Evolutionary conservation across 768 basidiomycete species (phyloP).

Genomic region (Agaricus sinodeliciosus): DNA sequence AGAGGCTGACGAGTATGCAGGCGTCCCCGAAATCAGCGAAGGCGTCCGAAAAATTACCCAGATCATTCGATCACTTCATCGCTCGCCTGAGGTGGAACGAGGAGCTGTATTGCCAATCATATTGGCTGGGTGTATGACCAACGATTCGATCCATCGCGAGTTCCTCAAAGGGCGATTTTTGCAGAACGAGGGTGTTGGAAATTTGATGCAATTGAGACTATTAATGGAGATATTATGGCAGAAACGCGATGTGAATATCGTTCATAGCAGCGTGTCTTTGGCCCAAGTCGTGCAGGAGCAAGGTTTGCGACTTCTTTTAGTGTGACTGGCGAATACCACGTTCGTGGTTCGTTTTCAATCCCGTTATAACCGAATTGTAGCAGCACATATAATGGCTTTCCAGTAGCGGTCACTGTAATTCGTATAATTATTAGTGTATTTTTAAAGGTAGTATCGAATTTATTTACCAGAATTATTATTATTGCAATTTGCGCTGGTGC

Average conservation of each 20-base stretch:
- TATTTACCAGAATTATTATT: background rate
- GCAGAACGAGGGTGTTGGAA: slow-evolving; percentile 54
- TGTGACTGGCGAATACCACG: slow-evolving; percentile 24
- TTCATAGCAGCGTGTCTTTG: slow-evolving; percentile 37
- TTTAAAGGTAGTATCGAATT: slow-evolving; percentile 4
- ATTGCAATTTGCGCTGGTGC: background rate
- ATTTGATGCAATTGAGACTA: slow-evolving; percentile 47
- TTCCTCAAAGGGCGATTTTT: slow-evolving; percentile 52
- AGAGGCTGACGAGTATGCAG: slow-evolving; percentile 25
- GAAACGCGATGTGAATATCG: slow-evolving; percentile 40
- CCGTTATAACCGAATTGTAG: background rate
- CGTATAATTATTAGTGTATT: slow-evolving; percentile 11
- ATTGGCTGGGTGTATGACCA: slow-evolving; percentile 68
- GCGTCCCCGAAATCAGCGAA: slow-evolving; percentile 62
- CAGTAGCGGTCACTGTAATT: slow-evolving; percentile 4
- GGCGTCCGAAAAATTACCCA: slow-evolving; percentile 51
- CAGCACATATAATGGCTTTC: slow-evolving; percentile 5
- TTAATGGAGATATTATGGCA: slow-evolving; percentile 70
- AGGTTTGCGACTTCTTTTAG: slow-evolving; percentile 41
- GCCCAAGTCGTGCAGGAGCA: slow-evolving; percentile 51
- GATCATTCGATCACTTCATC: slow-evolving; percentile 46
- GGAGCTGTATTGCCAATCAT: slow-evolving; percentile 68
- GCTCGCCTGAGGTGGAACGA: slow-evolving; percentile 57
- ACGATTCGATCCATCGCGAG: slow-evolving; percentile 51
- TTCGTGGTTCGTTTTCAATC: background rate